These are phyloP conservation scores for Bipolaris oryzae DNA, from an alignment of 2,329 filamentous ascomycete species.

Conservation along the genomic window DNA sequence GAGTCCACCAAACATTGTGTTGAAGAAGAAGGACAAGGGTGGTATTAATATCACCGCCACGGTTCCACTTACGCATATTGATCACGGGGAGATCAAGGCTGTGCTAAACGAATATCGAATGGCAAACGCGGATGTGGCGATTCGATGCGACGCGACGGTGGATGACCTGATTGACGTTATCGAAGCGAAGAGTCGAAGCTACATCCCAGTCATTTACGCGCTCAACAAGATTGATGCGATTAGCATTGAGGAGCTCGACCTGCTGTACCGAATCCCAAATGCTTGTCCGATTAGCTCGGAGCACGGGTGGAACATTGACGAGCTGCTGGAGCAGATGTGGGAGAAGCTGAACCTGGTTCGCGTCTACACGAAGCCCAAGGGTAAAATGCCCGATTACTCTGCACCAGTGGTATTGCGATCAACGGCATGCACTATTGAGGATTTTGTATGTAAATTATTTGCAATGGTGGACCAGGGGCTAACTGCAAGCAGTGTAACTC, in stretches of 20 bases:
- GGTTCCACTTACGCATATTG: conserved; percentile 87
- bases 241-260: conserved; percentile 94
- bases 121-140: conserved; percentile 94
- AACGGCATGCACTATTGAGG: conserved; percentile 86
- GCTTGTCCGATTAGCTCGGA: conserved; percentile 97
- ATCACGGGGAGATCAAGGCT: conserved; percentile 94
- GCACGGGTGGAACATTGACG: conserved; percentile 94
- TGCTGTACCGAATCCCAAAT: conserved; percentile 95
- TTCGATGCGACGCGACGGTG: conserved; percentile 95
- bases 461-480: conserved; percentile 48
- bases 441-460: conserved; percentile 75
- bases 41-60: conserved; percentile 96
- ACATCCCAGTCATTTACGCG: conserved; percentile 98
- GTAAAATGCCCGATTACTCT: conserved; percentile 89
- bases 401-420: conserved; percentile 87
- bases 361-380: conserved; percentile 98
- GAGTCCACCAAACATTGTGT: conserved; percentile 95
- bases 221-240: conserved; percentile 99
- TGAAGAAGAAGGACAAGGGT: conserved; percentile 99
- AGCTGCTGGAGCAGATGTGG: conserved; percentile 98
- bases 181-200: conserved; percentile 91
- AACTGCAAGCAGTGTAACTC: conserved; percentile 76
- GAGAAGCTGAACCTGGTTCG: conserved; percentile 89
- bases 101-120: conserved; percentile 98
- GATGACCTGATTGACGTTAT: conserved; percentile 96